Evolutionary conservation across 1,139 yeast species (phyloP), one percentile per base, ranked within the genome.

Genomic region (Pichia norvegensis): DNA sequence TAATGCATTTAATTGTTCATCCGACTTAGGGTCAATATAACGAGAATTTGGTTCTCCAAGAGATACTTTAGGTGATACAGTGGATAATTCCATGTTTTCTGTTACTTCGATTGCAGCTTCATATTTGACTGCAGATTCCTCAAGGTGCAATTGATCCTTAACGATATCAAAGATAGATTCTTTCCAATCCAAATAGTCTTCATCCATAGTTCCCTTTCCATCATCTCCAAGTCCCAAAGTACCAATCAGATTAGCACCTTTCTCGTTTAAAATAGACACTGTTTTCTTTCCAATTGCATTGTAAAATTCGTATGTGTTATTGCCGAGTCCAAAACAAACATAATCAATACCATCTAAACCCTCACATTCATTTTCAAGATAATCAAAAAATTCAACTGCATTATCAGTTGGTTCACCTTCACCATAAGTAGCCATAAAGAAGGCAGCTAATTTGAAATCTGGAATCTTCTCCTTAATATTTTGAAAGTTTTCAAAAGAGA

Each of bases 401-500:
- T 85, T 85, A 64, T 92, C 98, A 22, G 98, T 92, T 54, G 95
- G 95, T 63, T 92, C 98, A 60, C 98, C 98, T 68, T 92, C 98
- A 57, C 98, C 98, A 59, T 92, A 92, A 11, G 97, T 88, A 36
- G 97, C 95, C 69, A 87, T 70, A 58, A 92, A 74, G 61, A 90
- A 81, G 43, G 85, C 78, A 17, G 81, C 78, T 49, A 85, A 73
- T 38, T 67, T 65, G 53, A 61, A 61, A 29, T 57, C 64, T 14
- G 52, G 54, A 42, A 76, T 65, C 50, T 76, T 76, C 19, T 69
- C 67, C 27, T 74, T 61, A 45, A 77, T 62, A 47, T 73, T 73
- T 57, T 77, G 74, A 48, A 92, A 71, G 53, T 78, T 80, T 42
- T 90, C 96, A 62, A 74, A 85, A 55, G 92, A 97, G 50, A 67